phyloP scores from a whole-genome alignment of 768 basidiomycete genomes.

The Agaricus blazei region DNA sequence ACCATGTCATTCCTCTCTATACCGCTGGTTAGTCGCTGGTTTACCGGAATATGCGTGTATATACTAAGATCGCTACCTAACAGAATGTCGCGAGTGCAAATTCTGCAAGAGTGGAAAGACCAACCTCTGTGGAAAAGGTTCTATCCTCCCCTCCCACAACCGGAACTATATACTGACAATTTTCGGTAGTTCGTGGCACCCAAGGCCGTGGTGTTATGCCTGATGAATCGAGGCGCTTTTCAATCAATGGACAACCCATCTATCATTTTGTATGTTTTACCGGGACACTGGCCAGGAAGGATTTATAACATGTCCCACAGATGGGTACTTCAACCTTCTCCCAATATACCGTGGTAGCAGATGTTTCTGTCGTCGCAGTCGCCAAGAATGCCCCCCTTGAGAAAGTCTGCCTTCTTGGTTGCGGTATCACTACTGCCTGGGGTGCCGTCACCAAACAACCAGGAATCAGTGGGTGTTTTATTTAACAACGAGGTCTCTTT shows the following conservation, averaged over 20 bases:
- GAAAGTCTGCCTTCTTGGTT: conserved; percentile 95
- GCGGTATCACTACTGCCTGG: conserved; percentile 98
- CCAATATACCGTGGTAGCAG: conserved; percentile 98
- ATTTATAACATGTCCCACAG: conserved; percentile 30
- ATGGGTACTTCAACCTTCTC: conserved; percentile 99
- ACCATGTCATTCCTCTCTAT: conserved; percentile 96
- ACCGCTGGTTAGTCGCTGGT: conserved; percentile 64
- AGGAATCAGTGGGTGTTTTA: conserved; percentile 58
- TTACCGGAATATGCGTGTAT: not conserved
- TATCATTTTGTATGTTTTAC: conserved; percentile 76
- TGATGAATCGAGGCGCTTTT: conserved; percentile 84
- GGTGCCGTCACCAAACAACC: conserved; percentile 91
- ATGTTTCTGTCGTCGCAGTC: conserved; percentile 93
- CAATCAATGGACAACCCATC: conserved; percentile 79
- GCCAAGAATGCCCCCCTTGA: conserved; percentile 83
- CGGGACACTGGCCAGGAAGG: not conserved
- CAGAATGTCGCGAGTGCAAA: conserved; percentile 94
- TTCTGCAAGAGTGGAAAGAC: conserved; percentile 99
- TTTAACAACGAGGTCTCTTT: not conserved
- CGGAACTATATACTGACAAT: not conserved
- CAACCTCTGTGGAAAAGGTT: conserved; percentile 94
- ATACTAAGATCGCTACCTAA: conserved; percentile 1
- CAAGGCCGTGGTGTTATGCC: conserved; percentile 97
- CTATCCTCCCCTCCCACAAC: not conserved
- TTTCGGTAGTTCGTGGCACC: conserved; percentile 70